Conservation (phyloP, 2,329 filamentous ascomycete genomes). For the Botrytis sinoallii region DNA sequence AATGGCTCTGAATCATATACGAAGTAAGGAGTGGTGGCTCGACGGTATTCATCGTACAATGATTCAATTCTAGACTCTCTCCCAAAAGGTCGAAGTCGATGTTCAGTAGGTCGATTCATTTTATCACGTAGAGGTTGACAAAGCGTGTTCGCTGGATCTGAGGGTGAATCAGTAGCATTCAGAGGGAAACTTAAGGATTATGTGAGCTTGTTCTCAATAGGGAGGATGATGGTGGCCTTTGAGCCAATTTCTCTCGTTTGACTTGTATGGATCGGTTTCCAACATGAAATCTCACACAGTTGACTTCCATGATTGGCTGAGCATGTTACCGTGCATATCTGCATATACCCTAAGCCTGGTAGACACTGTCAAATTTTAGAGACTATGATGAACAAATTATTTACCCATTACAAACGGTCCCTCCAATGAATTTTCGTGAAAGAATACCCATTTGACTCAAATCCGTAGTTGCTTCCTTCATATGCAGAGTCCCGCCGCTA, state of each 20-base stretch:
- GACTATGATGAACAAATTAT: neutral
- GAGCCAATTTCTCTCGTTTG: neutral
- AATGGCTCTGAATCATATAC: neutral
- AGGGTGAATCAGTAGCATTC: neutral
- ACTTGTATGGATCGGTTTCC: neutral
- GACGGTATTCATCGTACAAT: constrained; percentile 9
- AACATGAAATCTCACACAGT: constrained; percentile 3
- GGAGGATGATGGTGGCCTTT: constrained; percentile 1
- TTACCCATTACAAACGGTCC: neutral
- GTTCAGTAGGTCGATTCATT: constrained; percentile 16
- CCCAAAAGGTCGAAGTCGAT: constrained; percentile 8
- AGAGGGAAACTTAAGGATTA: neutral
- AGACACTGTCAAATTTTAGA: neutral
- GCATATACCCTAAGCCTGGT: neutral
- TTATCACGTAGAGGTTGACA: neutral
- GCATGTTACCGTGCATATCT: neutral
- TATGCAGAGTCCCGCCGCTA: constrained; percentile 12
- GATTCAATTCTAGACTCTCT: constrained; percentile 8
- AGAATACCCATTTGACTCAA: neutral
- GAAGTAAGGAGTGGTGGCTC: neutral
- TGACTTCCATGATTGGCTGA: constrained; percentile 3
- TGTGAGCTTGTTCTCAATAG: neutral
- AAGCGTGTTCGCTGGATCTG: neutral
- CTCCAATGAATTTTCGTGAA: constrained; percentile 7
- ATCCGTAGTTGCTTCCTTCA: neutral